Evolutionary conservation across 257 asterid genomes (phyloP).

Genomic region (Craterostigma plantagineum): DNA sequence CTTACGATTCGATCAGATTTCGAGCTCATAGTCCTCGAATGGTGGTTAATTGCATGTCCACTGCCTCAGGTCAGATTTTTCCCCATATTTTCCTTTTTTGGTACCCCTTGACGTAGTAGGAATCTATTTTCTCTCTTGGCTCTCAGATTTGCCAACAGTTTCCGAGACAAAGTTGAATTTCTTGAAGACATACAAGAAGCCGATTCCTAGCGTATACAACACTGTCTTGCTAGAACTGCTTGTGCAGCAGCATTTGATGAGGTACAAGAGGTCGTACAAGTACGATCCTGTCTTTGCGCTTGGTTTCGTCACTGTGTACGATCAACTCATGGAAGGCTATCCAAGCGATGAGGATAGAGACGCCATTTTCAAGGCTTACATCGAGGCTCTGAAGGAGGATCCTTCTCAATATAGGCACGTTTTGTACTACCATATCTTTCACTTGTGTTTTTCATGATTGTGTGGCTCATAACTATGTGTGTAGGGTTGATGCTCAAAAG

Average conservation of each 20-base stretch:
- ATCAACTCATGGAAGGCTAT: constrained; percentile 90
- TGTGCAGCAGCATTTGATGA: constrained; percentile 79
- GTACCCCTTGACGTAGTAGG: no score
- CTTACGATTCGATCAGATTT: no score
- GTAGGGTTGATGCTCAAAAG: constrained; percentile 71
- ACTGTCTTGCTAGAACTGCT: constrained; percentile 73
- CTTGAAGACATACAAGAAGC: constrained; percentile 71
- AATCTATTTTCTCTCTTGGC: no score
- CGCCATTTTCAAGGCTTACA: constrained; percentile 72
- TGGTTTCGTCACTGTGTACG: constrained; percentile 84
- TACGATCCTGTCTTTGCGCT: constrained; percentile 89
- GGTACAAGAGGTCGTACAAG: constrained; percentile 65
- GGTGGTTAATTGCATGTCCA: no score
- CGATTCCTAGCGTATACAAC: constrained; percentile 85
- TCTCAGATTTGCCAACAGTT: constrained; percentile 78
- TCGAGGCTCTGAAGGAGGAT: constrained; percentile 66
- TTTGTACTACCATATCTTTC: not conserved
- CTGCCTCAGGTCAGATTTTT: no score
- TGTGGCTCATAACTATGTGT: no score
- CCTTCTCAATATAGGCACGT: constrained; percentile 71
- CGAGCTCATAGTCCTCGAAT: no score
- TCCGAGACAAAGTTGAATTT: constrained; percentile 67
- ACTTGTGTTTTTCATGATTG: not conserved
- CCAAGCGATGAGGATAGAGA: constrained; percentile 67
- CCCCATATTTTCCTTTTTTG: no score